phyloP scores from a whole-genome alignment of 2,329 filamentous ascomycete genomes.

The Teratosphaeria epicoccoides region DNA sequence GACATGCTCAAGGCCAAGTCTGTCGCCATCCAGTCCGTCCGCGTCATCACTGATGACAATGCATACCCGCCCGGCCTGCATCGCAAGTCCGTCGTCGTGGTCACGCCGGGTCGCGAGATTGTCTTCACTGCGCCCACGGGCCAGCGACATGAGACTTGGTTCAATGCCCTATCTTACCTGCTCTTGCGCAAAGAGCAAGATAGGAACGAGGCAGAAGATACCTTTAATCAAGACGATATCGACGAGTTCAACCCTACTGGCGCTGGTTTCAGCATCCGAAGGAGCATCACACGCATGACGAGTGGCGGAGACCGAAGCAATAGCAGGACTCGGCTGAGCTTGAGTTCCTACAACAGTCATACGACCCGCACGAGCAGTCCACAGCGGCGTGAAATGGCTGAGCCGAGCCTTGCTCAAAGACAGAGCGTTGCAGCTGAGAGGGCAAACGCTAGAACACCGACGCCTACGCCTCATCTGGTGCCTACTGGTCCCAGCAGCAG shows the following conservation, averaged over 20 bases:
- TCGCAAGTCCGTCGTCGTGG: conserved; percentile 81
- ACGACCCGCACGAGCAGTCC: conserved; percentile 58
- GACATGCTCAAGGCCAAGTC: conserved; percentile 74
- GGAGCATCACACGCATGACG: conserved; percentile 44
- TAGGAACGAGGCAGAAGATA: conserved; percentile 38
- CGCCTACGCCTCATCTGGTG: conserved; percentile 4
- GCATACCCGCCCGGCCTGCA: conserved; percentile 90
- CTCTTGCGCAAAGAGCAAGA: conserved; percentile 58
- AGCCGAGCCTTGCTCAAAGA: conserved; percentile 6
- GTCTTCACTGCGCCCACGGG: conserved; percentile 92
- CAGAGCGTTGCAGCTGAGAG: conserved; percentile 1
- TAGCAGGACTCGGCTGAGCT: conserved; percentile 23
- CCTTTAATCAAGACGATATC: conserved; percentile 49
- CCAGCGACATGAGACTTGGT: conserved; percentile 96
- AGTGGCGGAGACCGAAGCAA: conserved; percentile 33
- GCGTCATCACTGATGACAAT: conserved; percentile 88
- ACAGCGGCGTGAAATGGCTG: conserved; percentile 19
- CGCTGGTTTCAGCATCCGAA: conserved; percentile 27
- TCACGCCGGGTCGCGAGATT: conserved; percentile 77
- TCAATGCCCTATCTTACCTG: conserved; percentile 90
- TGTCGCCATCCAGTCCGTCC: conserved; percentile 83
- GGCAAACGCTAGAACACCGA: conserved; percentile 5
- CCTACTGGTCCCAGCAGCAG: background rate
- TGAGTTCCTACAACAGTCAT: conserved; percentile 35
- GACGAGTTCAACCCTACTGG: conserved; percentile 66